Evolutionary conservation across 2,329 filamentous ascomycete species (phyloP).

Genomic region (Cladosporium sp.): DNA sequence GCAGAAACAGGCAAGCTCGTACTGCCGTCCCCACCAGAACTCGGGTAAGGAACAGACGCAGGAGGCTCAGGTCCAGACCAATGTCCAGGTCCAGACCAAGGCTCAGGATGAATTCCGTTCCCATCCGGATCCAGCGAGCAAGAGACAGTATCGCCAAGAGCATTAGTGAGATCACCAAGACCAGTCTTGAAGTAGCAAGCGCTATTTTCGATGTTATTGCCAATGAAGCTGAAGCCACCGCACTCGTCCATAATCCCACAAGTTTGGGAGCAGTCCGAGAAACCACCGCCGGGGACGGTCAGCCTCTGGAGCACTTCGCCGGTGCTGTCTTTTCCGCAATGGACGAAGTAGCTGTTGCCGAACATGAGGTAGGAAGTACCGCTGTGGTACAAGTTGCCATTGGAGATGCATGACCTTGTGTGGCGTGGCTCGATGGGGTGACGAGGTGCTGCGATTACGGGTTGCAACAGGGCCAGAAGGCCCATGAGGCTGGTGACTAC

Average conservation of each 20-base stretch:
- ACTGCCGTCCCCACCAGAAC: background rate
- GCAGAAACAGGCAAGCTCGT: background rate
- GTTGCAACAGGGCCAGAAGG: conserved; percentile 12
- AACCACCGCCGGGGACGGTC: background rate
- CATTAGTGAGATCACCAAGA: background rate
- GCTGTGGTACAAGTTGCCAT: conserved; percentile 7
- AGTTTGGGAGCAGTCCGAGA: background rate
- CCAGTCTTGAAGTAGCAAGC: conserved; percentile 21
- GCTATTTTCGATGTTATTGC: background rate
- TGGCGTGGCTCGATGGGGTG: background rate
- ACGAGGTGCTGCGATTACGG: conserved; percentile 6
- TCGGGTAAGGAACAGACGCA: background rate
- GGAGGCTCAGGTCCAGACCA: background rate
- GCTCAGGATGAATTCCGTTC: background rate
- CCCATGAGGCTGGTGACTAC: conserved; percentile 13
- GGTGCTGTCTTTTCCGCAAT: conserved; percentile 18
- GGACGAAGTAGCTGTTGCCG: conserved; percentile 14
- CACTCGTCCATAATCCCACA: background rate
- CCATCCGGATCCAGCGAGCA: background rate
- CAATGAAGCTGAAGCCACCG: conserved; percentile 19
- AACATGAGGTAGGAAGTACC: conserved; percentile 8
- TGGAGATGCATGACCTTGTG: background rate
- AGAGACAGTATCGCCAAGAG: background rate
- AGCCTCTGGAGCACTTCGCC: background rate
- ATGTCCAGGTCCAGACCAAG: background rate